phyloP scores from a whole-genome alignment of 2,329 filamentous ascomycete genomes.

The Aspergillus nomiae region DNA sequence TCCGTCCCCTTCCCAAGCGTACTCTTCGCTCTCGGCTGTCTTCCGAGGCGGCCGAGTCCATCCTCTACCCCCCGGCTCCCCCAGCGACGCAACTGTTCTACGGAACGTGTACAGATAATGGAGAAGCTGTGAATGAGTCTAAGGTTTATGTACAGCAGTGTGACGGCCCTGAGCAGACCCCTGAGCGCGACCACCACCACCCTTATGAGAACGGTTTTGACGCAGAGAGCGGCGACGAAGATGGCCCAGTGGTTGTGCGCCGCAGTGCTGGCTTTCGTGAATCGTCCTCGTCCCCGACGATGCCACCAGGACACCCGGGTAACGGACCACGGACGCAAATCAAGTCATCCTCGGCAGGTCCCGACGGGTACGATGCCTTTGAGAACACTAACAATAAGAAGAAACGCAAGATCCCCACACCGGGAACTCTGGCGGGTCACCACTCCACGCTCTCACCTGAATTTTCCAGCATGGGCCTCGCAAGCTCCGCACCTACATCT shows the following conservation, averaged over 20 bases:
- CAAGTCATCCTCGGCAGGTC: conserved; percentile 68
- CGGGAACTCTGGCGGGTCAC: conserved; percentile 67
- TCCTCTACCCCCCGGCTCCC: conserved; percentile 77
- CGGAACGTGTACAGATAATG: conserved; percentile 63
- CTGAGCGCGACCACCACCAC: conserved; percentile 44
- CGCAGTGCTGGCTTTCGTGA: conserved; percentile 45
- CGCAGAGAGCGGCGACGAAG: conserved; percentile 65
- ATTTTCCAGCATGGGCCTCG: conserved; percentile 65
- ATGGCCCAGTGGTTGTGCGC: conserved; percentile 45
- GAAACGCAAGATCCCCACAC: conserved; percentile 95
- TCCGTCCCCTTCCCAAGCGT: conserved; percentile 87
- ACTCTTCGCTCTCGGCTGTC: conserved; percentile 85
- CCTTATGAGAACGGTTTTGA: conserved; percentile 58
- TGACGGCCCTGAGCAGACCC: conserved; percentile 40
- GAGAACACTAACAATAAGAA: conserved; percentile 99
- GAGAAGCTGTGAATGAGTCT: conserved; percentile 53
- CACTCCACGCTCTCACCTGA: conserved; percentile 63
- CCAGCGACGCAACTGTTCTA: conserved; percentile 74
- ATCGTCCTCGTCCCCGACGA: conserved; percentile 36
- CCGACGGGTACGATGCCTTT: conserved; percentile 93
- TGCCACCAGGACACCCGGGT: conserved; percentile 27
- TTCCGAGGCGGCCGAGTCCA: conserved; percentile 77
- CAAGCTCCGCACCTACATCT: conserved; percentile 45
- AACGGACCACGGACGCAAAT: conserved; percentile 31
- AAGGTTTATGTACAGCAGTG: conserved; percentile 51